Evolutionary conservation across 495 filamentous ascomycete genomes (phyloP).

Genomic region (Jackrogersella multiformis): DNA sequence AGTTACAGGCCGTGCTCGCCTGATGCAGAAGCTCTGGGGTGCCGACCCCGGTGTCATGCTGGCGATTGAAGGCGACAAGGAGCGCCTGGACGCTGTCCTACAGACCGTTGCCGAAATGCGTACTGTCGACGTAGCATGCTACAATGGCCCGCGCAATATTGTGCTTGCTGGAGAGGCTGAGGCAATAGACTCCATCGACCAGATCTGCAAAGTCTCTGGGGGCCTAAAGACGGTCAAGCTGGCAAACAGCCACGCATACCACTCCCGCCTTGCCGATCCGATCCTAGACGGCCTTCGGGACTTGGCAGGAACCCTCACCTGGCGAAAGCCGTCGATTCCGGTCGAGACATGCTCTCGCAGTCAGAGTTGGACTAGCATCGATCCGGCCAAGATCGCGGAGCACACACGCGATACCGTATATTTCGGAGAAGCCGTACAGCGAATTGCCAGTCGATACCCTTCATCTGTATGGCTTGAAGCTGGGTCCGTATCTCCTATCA

Average conservation of each 20-base stretch:
- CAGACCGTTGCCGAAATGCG: conserved; percentile 2
- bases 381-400: conserved; percentile 24
- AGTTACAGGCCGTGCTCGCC: conserved; percentile 52
- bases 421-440: conserved; percentile 46
- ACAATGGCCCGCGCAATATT: conserved; percentile 49
- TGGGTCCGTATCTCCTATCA: conserved; percentile 46
- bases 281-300: conserved; percentile 44
- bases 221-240: conserved; percentile 38
- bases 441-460: conserved; percentile 41
- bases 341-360: conserved; percentile 47
- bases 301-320: conserved; percentile 39
- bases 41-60: conserved; percentile 62
- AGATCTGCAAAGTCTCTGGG: conserved; percentile 13
- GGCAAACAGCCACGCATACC: conserved; percentile 56
- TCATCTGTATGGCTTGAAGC: conserved; percentile 51
- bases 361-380: conserved; percentile 9
- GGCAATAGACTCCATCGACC: conserved; percentile 38
- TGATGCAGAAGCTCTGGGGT: conserved; percentile 60
- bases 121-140: conserved; percentile 49
- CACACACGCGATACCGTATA: conserved; percentile 50
- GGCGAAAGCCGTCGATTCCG: conserved; percentile 42
- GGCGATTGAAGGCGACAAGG: conserved; percentile 32
- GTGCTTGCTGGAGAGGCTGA: conserved; percentile 44
- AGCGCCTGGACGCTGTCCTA: not conserved
- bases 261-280: conserved; percentile 53